A percentile compares a stretch with the other conserved stretches of the same genome.
Evolutionary conservation across 495 filamentous ascomycete species (phyloP).

Genomic region (Hyaloscypha bicolor): DNA sequence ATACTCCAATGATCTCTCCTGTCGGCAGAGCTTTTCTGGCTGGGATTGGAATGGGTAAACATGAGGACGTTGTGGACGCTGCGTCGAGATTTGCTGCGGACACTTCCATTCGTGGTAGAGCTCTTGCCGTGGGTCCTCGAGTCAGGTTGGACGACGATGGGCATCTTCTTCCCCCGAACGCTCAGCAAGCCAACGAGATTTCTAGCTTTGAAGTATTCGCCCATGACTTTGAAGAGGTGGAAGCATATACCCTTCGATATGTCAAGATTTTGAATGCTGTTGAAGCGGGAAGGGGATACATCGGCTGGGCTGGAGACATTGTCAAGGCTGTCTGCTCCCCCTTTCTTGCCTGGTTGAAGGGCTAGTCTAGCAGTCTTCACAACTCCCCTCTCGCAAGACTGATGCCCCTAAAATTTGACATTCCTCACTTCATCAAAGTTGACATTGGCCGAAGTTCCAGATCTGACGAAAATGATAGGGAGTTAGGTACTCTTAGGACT

Average conservation of each 20-base stretch:
- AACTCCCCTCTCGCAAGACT: background rate
- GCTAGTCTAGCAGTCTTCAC: background rate
- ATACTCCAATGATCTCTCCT: slow-evolving; percentile 56
- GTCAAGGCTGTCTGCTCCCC: slow-evolving; percentile 33
- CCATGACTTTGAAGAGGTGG: slow-evolving; percentile 58
- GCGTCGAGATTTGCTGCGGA: slow-evolving; percentile 51
- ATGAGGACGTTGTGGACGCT: slow-evolving; percentile 59
- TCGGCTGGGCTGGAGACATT: slow-evolving; percentile 51
- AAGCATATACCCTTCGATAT: slow-evolving; percentile 50
- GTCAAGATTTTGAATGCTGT: slow-evolving; percentile 50
- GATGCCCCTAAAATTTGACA: too few species aligned
- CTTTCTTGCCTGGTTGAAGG: slow-evolving; percentile 4
- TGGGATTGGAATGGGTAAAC: slow-evolving; percentile 50
- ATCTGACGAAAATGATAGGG: too few species aligned
- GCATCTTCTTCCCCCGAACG: slow-evolving; percentile 35
- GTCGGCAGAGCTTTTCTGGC: slow-evolving; percentile 50
- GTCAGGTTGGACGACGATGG: slow-evolving; percentile 45
- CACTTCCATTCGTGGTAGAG: slow-evolving; percentile 50
- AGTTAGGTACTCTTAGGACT: too few species aligned
- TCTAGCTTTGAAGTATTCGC: slow-evolving; percentile 60
- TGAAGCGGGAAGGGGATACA: slow-evolving; percentile 49
- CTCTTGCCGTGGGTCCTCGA: slow-evolving; percentile 57
- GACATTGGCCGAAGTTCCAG: too few species aligned
- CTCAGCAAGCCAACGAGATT: slow-evolving; percentile 36
- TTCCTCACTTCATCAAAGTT: too few species aligned